Conservation (phyloP, 2,329 filamentous ascomycete genomes). For the Lizonia empirigonia region DNA sequence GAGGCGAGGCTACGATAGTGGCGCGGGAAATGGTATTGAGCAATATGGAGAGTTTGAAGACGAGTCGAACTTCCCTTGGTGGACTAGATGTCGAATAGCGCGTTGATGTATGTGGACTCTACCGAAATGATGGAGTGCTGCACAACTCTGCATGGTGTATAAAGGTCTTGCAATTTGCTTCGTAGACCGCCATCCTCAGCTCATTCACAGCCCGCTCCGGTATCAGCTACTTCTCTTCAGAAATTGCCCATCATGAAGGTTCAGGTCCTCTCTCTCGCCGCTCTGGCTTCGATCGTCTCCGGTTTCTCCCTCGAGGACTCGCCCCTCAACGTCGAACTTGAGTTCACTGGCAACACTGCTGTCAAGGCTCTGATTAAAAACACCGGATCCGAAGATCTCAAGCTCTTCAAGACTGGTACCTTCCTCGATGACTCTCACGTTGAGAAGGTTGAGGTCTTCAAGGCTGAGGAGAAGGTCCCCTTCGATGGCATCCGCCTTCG, state of each 20-base stretch:
- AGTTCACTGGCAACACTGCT: constrained; percentile 56
- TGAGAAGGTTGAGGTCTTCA: constrained; percentile 60
- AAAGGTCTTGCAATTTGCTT: background rate
- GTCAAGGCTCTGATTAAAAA: constrained; percentile 61
- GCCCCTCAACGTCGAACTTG: constrained; percentile 47
- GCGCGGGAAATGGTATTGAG: constrained; percentile 1
- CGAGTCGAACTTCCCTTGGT: constrained; percentile 12
- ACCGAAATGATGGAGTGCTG: background rate
- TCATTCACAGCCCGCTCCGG: constrained; percentile 1
- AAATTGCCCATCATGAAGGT: constrained; percentile 25
- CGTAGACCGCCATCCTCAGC: constrained; percentile 1
- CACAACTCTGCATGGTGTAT: background rate
- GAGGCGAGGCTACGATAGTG: constrained; percentile 8
- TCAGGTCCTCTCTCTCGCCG: constrained; percentile 19
- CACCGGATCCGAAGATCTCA: constrained; percentile 55
- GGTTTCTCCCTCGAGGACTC: constrained; percentile 39
- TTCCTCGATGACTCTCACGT: constrained; percentile 57
- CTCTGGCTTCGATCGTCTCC: constrained; percentile 22
- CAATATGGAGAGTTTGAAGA: constrained; percentile 8
- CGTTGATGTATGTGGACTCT: background rate
- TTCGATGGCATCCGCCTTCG: constrained; percentile 60
- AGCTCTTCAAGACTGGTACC: constrained; percentile 59
- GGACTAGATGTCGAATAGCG: constrained; percentile 9
- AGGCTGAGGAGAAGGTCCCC: constrained; percentile 53
- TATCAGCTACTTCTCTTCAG: background rate